Base-by-base conservation (phyloP, 768 basidiomycete species). In the Xerocomus brunneocitrinus region DNA sequence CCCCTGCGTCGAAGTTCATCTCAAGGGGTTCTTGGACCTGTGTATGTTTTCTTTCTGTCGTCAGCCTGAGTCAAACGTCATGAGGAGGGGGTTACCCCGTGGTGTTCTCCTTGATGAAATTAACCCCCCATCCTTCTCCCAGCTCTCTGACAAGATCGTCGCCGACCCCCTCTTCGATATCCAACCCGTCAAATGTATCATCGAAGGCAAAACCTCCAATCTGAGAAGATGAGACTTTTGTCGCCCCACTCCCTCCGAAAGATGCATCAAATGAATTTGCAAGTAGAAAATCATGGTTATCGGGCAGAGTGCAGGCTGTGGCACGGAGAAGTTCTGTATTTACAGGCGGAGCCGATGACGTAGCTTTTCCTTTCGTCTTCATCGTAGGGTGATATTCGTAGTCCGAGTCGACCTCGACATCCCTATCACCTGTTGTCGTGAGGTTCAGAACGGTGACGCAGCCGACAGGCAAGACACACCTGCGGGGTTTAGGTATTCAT, bases 111-210 rank as follows among this genome's bases (percentile, higher is more conserved):
- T 52, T 41, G 39, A 47, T 14, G 4, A 49, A 53, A 45, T 44
- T 50, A 28, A 40, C 73, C 19, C 76, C 81, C 87, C 89, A 90
- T 24, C 76, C 82, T 60, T 83, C 82, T 30, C 88, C 89, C 3
- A 91, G 74, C 60, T 91, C 89, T 56, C 75, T 77, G 8, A 85
- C 87, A 27, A 91, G 71, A 59, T 91, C 89, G 43, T 89, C 87
- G 4, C 83, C 87, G 16, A 91, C 67, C 22, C 78, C 83, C 7
- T 74, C 79, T n/a, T 71, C 78, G 16, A 84, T 62, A 55, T 81
- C 86, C 24, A 83, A 61, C 22, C 74, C 83, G 50, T 82, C 86
- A 19, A 78, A 75, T 39, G 80, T 76, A 55, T 84, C 83, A 31
- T 79, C 75, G 34, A 81, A 76, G 19, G 64, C 74, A 38, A 83